Conservation (phyloP, 495 filamentous ascomycete genomes). For the Penicillium coprophilum region DNA sequence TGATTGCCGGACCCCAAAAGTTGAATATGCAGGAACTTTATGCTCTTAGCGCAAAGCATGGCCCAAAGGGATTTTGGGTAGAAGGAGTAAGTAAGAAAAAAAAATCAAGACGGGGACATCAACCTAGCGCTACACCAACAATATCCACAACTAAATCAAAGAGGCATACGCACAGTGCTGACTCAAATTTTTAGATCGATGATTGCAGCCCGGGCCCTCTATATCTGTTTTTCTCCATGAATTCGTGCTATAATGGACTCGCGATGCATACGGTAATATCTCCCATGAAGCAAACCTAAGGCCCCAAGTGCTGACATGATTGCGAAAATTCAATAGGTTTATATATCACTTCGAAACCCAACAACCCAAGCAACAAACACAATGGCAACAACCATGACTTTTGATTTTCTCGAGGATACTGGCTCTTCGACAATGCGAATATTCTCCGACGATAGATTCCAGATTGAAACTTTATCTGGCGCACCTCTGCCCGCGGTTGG, state of each 20-base stretch:
- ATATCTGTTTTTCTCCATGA: too few species aligned
- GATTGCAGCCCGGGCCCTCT: too few species aligned
- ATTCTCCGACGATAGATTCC: background rate
- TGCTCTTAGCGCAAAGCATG: background rate
- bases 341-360: background rate
- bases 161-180: too few species aligned
- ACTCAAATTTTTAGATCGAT: too few species aligned
- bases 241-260: too few species aligned
- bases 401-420: background rate
- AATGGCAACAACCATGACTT: background rate
- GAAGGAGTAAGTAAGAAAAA: background rate
- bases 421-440: background rate
- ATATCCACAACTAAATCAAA: too few species aligned
- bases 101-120: too few species aligned
- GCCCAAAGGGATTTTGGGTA: conserved; percentile 1
- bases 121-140: too few species aligned
- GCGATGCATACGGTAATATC: too few species aligned
- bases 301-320: too few species aligned
- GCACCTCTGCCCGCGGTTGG: background rate
- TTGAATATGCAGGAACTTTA: background rate
- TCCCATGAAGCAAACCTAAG: too few species aligned
- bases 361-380: background rate
- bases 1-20: background rate
- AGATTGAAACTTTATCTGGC: background rate
- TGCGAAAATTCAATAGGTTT: background rate